These are phyloP conservation scores for Fusarium odoratissimum DNA, from an alignment of 2,329 filamentous ascomycete genomes.

Conservation along the genomic window DNA sequence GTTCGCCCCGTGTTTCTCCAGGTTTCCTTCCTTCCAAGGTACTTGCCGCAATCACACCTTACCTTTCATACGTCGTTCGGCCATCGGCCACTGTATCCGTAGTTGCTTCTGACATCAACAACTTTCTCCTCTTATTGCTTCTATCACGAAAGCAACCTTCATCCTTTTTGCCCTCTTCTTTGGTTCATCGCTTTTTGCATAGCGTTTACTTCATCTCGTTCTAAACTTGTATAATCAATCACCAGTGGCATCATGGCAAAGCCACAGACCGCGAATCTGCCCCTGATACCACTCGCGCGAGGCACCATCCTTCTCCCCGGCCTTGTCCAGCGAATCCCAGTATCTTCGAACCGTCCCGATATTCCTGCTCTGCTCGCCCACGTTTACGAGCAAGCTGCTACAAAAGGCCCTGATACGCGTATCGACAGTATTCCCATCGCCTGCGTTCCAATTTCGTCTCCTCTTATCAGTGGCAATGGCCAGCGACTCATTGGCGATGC, in stretches of 20 bases:
- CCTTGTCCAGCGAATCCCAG: conserved; percentile 84
- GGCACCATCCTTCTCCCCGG: conserved; percentile 87
- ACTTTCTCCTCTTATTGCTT: conserved; percentile 14
- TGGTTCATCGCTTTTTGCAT: conserved; percentile 7
- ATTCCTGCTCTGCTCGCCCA: conserved; percentile 88
- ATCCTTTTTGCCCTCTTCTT: background rate
- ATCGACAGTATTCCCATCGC: conserved; percentile 80
- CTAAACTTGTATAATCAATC: background rate
- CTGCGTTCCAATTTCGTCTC: conserved; percentile 86
- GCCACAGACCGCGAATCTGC: conserved; percentile 64
- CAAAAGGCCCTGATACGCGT: conserved; percentile 72
- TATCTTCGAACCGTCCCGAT: conserved; percentile 83
- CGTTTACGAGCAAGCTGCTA: conserved; percentile 81
- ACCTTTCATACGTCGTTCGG: background rate
- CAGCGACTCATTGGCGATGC: conserved; percentile 78
- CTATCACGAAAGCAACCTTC: conserved; percentile 5
- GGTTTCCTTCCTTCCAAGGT: conserved; percentile 36
- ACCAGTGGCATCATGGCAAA: conserved; percentile 51
- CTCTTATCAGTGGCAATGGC: conserved; percentile 77
- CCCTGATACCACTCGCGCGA: conserved; percentile 84
- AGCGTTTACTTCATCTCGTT: conserved; percentile 15
- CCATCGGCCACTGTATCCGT: conserved; percentile 27
- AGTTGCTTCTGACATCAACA: conserved; percentile 42
- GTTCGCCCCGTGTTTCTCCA: conserved; percentile 45
- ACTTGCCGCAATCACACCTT: conserved; percentile 20